Evolutionary conservation across 116 monocot genomes (phyloP), one percentile per base, ranked within the genome.

Genomic region (Phalaenopsis hybrid): DNA sequence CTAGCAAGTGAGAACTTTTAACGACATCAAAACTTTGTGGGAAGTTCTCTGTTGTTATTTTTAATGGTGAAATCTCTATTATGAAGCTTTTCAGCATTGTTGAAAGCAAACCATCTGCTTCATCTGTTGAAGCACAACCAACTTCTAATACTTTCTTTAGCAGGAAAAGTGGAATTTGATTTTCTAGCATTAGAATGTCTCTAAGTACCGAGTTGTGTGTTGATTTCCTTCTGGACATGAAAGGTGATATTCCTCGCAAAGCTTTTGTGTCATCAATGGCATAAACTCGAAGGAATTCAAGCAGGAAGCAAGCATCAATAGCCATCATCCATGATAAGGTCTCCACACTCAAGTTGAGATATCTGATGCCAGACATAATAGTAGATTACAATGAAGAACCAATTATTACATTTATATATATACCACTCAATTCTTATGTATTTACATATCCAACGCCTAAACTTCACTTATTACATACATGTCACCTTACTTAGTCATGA

Each of bases 281-380:
- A 20, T 81, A 78, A 23, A 37, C 37, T 37, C 81, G 82, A 44
- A 96, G 85, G 83, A 92, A 89, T 18, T 92, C 94, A 4, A 94
- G 85, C 83, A 96, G 52, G 88, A 94, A 94, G 17, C 88, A 84
- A 0, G 85, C 92, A 74, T 96, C 96, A n/a, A 96, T 82, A 10
- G 81, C 90, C 94, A 92, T 90, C 89, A 92, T 90, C 96, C 96
- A 96, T 5, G 94, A 89, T 10, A 96, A 75, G 5, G 94, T 91
- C 69, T 96, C 91, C 33, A 33, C 25, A 72, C 25, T 72, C 9
- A 72, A 72, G 12, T 72, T 72, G 25, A 72, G 5, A 72, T 72
- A 33, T 25, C 72, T 72, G 72, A 28, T 72, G 63, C 10, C 25
- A 70, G 70, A 28, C 31, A 70, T 33, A 34, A 37, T 34, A 11